phyloP scores from a whole-genome alignment of 2,329 filamentous ascomycete species.

The Ophiostoma populinum region DNA sequence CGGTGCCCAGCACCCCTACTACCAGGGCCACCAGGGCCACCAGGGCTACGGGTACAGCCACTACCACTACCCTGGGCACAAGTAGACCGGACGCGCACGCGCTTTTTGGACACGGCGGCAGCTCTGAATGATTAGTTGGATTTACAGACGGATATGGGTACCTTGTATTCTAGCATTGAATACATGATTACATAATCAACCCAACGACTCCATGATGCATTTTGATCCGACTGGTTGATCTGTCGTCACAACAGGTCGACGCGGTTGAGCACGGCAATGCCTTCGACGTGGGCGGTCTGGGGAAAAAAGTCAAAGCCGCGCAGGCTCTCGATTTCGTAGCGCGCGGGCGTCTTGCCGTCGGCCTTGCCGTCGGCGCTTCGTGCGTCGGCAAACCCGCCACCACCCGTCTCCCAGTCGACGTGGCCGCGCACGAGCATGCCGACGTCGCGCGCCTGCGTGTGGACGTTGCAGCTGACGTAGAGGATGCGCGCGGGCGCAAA shows the following conservation, averaged over 20 bases:
- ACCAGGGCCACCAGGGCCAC: too few relatives aligned
- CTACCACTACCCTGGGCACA: too few relatives aligned
- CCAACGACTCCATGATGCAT: too few relatives aligned
- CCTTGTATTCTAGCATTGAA: too few relatives aligned
- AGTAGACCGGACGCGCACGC: too few relatives aligned
- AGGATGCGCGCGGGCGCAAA: constrained; percentile 68
- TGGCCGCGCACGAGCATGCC: constrained; percentile 67
- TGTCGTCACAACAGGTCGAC: constrained; percentile 22
- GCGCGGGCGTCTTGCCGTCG: constrained; percentile 19
- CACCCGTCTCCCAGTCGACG: constrained; percentile 16
- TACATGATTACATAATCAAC: too few relatives aligned
- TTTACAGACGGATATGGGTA: too few relatives aligned
- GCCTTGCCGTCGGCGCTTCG: constrained; percentile 17
- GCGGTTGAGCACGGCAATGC: constrained; percentile 46
- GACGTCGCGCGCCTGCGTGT: constrained; percentile 89
- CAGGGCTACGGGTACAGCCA: too few relatives aligned
- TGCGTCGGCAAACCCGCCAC: constrained; percentile 13
- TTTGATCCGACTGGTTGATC: too few relatives aligned
- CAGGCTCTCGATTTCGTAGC: constrained; percentile 79
- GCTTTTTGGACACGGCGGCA: too few relatives aligned
- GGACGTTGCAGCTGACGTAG: constrained; percentile 96
- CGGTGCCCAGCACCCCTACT: too few relatives aligned
- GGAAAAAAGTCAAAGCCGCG: constrained; percentile 96
- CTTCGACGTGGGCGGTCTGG: constrained; percentile 58
- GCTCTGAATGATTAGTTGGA: too few relatives aligned